These are phyloP conservation scores for Nigrospora osmanthi DNA, from an alignment of 2,329 filamentous ascomycete genomes.

Conservation along the genomic window DNA sequence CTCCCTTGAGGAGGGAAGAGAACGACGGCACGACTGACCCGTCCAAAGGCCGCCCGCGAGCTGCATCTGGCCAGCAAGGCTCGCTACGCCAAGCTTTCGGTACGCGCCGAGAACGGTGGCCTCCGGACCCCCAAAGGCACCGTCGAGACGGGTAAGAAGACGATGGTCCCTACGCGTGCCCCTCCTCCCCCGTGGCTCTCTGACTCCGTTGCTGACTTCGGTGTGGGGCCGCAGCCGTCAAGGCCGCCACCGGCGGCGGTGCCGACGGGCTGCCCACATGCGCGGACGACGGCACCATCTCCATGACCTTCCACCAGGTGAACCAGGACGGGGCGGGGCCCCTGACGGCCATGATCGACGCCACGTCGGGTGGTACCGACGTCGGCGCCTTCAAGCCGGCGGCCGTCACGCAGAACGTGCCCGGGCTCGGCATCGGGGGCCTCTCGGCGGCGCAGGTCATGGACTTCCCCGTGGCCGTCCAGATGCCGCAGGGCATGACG, in stretches of 20 bases:
- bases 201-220: conserved; percentile 40
- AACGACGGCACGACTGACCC: no score
- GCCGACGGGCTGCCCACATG: conserved; percentile 50
- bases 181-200: no score
- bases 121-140: conserved; percentile 26
- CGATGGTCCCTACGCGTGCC: no score
- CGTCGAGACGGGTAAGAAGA: conserved; percentile 18
- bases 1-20: no score
- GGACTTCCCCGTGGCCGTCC: conserved; percentile 54
- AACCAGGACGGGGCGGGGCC: conserved; percentile 62
- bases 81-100: conserved; percentile 17
- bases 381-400: conserved; percentile 49
- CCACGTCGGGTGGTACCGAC: conserved; percentile 53
- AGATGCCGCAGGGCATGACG: conserved; percentile 58
- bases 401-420: conserved; percentile 48
- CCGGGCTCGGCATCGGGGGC: conserved; percentile 44
- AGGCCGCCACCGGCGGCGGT: conserved; percentile 41
- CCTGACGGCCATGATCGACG: conserved; percentile 47
- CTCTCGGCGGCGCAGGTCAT: conserved; percentile 48
- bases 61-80: conserved; percentile 7
- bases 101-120: conserved; percentile 14
- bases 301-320: conserved; percentile 57
- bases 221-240: not conserved
- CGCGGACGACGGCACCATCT: conserved; percentile 47
- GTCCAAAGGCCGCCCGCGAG: conserved; percentile 4